phyloP scores from a whole-genome alignment of 1,284 basidiomycete species.

The Athelia psychrophila region DNA sequence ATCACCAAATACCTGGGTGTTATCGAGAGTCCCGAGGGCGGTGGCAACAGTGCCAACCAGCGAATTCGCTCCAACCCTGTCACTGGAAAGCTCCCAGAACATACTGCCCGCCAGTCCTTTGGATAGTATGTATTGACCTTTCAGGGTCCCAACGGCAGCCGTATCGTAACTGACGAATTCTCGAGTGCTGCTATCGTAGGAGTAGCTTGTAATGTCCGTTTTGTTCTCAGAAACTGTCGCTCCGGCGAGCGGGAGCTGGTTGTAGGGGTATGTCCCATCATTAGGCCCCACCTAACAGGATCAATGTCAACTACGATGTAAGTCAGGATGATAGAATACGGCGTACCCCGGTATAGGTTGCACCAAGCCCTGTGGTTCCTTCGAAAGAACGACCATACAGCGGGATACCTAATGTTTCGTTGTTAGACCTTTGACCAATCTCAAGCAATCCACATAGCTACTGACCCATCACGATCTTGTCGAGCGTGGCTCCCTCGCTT shows the following conservation, averaged over 20 bases:
- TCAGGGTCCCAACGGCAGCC: conserved; percentile 66
- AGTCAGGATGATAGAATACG: conserved; percentile 68
- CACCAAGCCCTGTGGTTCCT: conserved; percentile 72
- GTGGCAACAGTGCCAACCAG: conserved; percentile 49
- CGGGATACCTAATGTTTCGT: conserved; percentile 58
- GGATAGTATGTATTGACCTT: conserved; percentile 72
- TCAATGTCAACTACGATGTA: too few species aligned
- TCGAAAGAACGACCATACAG: conserved; percentile 86
- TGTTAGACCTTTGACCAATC: background rate
- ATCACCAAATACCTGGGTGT: conserved; percentile 34
- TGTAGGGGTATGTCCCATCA: conserved; percentile 76
- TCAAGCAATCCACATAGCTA: conserved; percentile 7
- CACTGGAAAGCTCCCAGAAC: conserved; percentile 80
- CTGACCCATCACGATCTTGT: conserved; percentile 79
- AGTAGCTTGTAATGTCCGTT: conserved; percentile 75
- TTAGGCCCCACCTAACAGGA: too few species aligned
- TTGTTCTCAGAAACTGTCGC: conserved; percentile 70
- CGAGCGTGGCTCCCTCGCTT: conserved; percentile 61
- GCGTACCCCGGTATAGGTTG: conserved; percentile 78
- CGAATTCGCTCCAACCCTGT: conserved; percentile 55
- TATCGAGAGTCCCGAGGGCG: conserved; percentile 54
- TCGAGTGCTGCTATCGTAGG: conserved; percentile 63
- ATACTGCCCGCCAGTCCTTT: conserved; percentile 72
- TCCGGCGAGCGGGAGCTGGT: conserved; percentile 61
- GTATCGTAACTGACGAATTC: conserved; percentile 83